These are phyloP conservation scores for Exserohilum turcica DNA, from an alignment of 2,329 filamentous ascomycete species.

Conservation along the genomic window DNA sequence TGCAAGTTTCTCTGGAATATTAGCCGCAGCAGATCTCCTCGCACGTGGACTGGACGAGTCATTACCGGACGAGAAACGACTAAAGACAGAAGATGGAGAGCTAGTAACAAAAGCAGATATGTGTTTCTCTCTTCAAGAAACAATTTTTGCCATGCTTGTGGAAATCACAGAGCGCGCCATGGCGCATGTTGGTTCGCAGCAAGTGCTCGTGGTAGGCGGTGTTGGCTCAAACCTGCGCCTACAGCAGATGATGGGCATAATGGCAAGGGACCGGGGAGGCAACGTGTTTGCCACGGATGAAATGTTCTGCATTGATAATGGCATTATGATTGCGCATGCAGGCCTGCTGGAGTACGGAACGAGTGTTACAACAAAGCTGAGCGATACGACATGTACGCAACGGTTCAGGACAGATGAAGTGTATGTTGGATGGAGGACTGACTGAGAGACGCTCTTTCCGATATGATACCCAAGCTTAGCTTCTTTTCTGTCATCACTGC, in stretches of 20 bases:
- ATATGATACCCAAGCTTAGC: conserved; percentile 14
- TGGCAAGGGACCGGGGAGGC: conserved; percentile 87
- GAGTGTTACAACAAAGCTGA: conserved; percentile 75
- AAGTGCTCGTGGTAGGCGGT: conserved; percentile 93
- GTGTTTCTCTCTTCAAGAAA: conserved; percentile 95
- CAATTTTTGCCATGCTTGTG: conserved; percentile 93
- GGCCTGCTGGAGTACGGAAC: conserved; percentile 83
- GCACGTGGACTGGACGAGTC: conserved; percentile 66
- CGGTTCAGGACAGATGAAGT: conserved; percentile 59
- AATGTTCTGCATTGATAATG: conserved; percentile 97
- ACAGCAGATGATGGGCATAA: conserved; percentile 97
- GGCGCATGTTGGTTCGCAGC: conserved; percentile 89
- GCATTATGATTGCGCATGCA: conserved; percentile 99
- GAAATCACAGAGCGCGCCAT: conserved; percentile 98
- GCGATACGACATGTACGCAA: conserved; percentile 74
- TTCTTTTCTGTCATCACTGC: neutral
- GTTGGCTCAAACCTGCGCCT: conserved; percentile 93
- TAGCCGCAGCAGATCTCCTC: conserved; percentile 80
- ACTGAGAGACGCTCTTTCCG: conserved; percentile 18
- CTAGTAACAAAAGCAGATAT: conserved; percentile 79
- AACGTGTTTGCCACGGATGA: conserved; percentile 95
- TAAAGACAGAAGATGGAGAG: conserved; percentile 56
- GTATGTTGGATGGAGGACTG: conserved; percentile 56
- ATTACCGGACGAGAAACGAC: conserved; percentile 46
- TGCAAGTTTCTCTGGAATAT: conserved; percentile 90